Evolutionary conservation across 352 stramenopile species (phyloP).

Genomic region (Globisporangium rhizosaccharum): DNA sequence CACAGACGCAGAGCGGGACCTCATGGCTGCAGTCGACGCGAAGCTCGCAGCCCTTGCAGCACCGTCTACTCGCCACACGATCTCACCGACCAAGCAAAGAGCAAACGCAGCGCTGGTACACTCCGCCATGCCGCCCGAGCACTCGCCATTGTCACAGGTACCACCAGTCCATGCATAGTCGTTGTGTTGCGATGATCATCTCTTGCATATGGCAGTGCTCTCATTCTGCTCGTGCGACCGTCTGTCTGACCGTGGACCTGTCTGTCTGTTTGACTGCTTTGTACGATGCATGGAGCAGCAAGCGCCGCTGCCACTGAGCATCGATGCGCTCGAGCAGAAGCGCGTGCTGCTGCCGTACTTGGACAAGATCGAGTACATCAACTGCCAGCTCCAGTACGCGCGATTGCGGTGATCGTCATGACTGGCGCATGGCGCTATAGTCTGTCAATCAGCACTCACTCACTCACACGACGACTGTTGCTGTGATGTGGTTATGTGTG

Average conservation of each 20-base stretch:
- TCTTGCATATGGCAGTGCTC: no score
- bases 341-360: constrained; percentile 80
- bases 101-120: neutral
- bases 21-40: constrained; percentile 10
- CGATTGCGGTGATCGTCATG: neutral
- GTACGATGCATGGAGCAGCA: neutral
- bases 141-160: no score
- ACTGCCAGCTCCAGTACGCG: constrained; percentile 57
- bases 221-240: neutral
- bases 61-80: neutral
- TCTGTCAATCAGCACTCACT: neutral
- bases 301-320: constrained; percentile 32
- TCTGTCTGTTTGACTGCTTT: neutral
- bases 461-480: neutral
- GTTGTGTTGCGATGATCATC: no score
- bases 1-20: constrained; percentile 5
- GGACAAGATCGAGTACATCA: constrained; percentile 87
- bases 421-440: neutral
- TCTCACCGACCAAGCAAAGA: neutral
- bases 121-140: neutral
- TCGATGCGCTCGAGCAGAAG: constrained; percentile 62
- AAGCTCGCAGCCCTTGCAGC: constrained; percentile 13
- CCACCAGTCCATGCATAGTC: no score
- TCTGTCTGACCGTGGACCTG: neutral
- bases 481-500: no score